phyloP scores from a whole-genome alignment of 192 early-diverging fungal genomes.

The Backusella australiensis region DNA sequence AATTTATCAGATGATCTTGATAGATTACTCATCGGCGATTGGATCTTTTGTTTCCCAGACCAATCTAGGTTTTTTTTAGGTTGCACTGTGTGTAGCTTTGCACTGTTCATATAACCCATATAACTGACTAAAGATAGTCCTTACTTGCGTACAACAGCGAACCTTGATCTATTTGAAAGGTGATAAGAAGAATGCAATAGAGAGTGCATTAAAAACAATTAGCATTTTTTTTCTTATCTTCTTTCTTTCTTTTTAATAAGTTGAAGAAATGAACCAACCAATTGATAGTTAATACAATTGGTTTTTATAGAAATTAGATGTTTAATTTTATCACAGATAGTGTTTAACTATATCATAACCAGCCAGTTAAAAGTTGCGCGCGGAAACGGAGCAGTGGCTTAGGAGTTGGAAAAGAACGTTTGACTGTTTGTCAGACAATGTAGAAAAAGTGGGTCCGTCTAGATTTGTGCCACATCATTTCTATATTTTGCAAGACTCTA shows the following conservation, averaged over 20 bases:
- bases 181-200: background rate
- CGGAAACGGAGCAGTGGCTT: background rate
- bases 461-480: background rate
- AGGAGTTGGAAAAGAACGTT: background rate
- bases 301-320: background rate
- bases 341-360: background rate
- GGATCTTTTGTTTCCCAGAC: background rate
- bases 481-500: background rate
- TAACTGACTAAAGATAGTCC: background rate
- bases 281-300: background rate
- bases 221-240: background rate
- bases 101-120: background rate
- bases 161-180: background rate
- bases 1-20: slow-evolving; percentile 6
- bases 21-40: background rate
- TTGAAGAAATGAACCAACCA: background rate
- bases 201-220: background rate
- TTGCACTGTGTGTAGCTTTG: background rate
- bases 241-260: background rate
- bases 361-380: background rate
- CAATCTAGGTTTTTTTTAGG: background rate
- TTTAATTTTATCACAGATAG: background rate
- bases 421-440: background rate
- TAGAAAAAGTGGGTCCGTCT: background rate
- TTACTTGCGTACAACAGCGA: background rate